A percentile compares a stretch with the other conserved stretches of the same genome.
Evolutionary conservation across 108 stramenopile genomes (phyloP).

Genomic region (Cylindrotheca fusiformis): DNA sequence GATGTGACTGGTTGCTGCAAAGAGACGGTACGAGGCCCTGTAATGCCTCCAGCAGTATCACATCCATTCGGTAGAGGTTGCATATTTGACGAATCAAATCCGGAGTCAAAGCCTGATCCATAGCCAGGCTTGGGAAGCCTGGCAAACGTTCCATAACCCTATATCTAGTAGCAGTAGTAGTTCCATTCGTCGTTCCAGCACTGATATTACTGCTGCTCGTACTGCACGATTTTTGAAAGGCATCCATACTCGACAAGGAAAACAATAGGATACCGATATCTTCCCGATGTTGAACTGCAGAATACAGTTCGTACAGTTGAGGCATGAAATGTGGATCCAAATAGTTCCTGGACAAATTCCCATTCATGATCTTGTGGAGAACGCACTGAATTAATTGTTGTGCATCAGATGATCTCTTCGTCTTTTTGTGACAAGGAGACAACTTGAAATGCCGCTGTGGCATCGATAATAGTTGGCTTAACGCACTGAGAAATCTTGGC

Average conservation of each 20-base stretch:
- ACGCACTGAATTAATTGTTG: conserved; percentile 5
- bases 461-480: conserved; percentile 8
- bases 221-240: neutral
- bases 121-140: neutral
- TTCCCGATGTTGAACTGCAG: neutral
- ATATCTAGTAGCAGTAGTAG: neutral
- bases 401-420: neutral
- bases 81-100: conserved; percentile 6
- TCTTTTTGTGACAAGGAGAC: neutral
- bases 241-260: conserved; percentile 4
- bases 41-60: conserved; percentile 1
- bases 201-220: neutral
- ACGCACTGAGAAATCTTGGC: conserved; percentile 3
- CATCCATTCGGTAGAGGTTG: conserved; percentile 8
- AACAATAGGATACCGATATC: conserved; percentile 4
- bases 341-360: neutral
- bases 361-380: neutral
- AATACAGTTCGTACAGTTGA: conserved; percentile 11
- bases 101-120: conserved; percentile 1
- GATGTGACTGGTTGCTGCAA: too few species aligned
- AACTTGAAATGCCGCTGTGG: conserved; percentile 1
- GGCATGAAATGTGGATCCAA: conserved; percentile 11
- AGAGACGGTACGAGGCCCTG: neutral
- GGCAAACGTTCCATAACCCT: neutral
- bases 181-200: neutral